These are phyloP conservation scores for Ceratocystis harringtonii DNA, from an alignment of 2,329 filamentous ascomycete species.

Conservation along the genomic window DNA sequence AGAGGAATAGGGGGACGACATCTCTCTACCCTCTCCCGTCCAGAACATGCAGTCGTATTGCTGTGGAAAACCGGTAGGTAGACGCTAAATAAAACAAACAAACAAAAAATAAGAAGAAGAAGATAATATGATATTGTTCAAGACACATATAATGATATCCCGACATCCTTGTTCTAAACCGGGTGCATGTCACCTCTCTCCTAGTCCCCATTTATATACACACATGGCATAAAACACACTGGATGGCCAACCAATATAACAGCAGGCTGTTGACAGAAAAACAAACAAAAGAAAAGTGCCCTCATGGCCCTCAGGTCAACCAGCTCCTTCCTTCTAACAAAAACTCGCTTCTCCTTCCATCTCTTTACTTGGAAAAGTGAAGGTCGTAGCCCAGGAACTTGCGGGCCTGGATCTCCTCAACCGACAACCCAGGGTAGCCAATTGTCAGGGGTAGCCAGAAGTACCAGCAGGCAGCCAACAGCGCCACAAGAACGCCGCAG, in stretches of 20 bases:
- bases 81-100: no score
- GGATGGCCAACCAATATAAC: neutral
- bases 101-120: no score
- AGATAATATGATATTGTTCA: neutral
- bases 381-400: conserved; percentile 97
- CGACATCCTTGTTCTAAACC: neutral
- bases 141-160: conserved; percentile 1
- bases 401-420: conserved; percentile 62
- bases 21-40: no score
- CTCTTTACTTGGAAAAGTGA: conserved; percentile 84
- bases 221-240: neutral
- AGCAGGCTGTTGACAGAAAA: neutral
- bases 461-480: conserved; percentile 64
- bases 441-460: conserved; percentile 95
- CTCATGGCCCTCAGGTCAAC: no score
- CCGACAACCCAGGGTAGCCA: conserved; percentile 72
- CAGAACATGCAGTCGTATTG: no score
- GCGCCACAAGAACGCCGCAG: conserved; percentile 49
- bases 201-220: neutral
- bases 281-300: neutral
- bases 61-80: no score
- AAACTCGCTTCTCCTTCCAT: neutral
- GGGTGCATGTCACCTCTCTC: neutral
- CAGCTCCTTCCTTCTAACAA: neutral
- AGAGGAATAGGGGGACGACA: no score